A percentile compares a stretch with the other conserved stretches of the same genome.
These are phyloP conservation scores for Ascoidea asiatica DNA, from an alignment of 805 yeast genomes.

Conservation along the genomic window DNA sequence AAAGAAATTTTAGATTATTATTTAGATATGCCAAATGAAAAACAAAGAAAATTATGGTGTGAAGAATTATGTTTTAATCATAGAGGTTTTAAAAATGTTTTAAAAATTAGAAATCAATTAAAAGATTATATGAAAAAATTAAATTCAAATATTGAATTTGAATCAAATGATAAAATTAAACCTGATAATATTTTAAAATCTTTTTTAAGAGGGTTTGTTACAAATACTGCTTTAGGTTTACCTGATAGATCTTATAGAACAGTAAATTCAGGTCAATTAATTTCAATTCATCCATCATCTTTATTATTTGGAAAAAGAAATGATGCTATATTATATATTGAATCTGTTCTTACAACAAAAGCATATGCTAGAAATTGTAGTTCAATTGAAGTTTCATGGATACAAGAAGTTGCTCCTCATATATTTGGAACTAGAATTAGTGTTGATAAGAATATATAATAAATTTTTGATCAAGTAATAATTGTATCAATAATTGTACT, in stretches of 20 bases:
- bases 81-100: conserved; percentile 70
- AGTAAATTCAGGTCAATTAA: conserved; percentile 67
- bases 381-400: conserved; percentile 69
- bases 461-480: no score
- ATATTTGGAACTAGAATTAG: conserved; percentile 33
- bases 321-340: conserved; percentile 89
- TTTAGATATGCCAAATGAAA: conserved; percentile 25
- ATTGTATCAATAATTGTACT: no score
- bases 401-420: conserved; percentile 70
- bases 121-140: conserved; percentile 43
- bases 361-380: conserved; percentile 90
- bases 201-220: conserved; percentile 71
- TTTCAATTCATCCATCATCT: conserved; percentile 86
- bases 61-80: conserved; percentile 58
- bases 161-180: conserved; percentile 4
- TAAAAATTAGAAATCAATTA: conserved; percentile 64
- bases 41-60: conserved; percentile 74
- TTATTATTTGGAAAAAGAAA: conserved; percentile 66
- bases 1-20: conserved; percentile 63
- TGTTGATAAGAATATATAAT: no score
- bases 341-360: conserved; percentile 83
- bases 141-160: conserved; percentile 5
- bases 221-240: conserved; percentile 86
- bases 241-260: conserved; percentile 91
- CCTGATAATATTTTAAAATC: conserved; percentile 53